Evolutionary conservation across 305 asterid species (phyloP).

Genomic region (Rubia tinctorum): DNA sequence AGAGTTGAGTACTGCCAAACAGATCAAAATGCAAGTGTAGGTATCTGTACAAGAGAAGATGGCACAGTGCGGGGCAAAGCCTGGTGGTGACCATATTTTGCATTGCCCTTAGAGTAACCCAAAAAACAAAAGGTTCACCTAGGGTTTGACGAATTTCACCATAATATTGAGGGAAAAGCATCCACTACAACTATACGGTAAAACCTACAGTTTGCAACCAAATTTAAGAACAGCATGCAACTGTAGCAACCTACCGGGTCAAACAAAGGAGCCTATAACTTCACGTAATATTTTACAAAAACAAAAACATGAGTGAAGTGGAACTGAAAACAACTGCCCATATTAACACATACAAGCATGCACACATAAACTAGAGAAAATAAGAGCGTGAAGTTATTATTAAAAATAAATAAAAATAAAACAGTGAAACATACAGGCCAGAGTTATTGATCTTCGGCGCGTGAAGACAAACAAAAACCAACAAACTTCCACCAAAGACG

Average conservation of each 20-base stretch:
- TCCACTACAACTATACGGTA: not conserved
- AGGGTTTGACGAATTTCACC: conserved; percentile 9
- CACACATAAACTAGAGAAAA: not conserved
- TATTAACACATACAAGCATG: not conserved
- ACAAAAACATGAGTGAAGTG: not conserved
- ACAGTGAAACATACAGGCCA: conserved; percentile 15
- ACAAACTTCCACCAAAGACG: not conserved
- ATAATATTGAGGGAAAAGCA: not conserved
- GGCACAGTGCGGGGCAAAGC: not conserved
- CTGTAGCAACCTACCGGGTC: not conserved
- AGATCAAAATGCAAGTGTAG: too few species aligned
- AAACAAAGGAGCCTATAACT: conserved; percentile 2
- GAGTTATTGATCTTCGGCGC: conserved; percentile 11
- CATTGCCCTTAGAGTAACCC: not conserved
- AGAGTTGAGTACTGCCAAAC: too few species aligned
- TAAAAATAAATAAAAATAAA: not conserved
- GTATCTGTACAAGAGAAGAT: not conserved
- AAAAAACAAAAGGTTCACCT: not conserved
- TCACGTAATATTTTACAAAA: not conserved
- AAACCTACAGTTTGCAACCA: not conserved
- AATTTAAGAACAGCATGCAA: conserved; percentile 11
- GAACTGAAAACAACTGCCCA: not conserved
- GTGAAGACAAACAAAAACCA: not conserved
- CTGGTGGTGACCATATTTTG: not conserved
- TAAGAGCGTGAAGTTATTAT: not conserved